Evolutionary conservation across 768 basidiomycete species (phyloP), one percentile per base, ranked within the genome.

Genomic region (Gelatoporia subvermispora): DNA sequence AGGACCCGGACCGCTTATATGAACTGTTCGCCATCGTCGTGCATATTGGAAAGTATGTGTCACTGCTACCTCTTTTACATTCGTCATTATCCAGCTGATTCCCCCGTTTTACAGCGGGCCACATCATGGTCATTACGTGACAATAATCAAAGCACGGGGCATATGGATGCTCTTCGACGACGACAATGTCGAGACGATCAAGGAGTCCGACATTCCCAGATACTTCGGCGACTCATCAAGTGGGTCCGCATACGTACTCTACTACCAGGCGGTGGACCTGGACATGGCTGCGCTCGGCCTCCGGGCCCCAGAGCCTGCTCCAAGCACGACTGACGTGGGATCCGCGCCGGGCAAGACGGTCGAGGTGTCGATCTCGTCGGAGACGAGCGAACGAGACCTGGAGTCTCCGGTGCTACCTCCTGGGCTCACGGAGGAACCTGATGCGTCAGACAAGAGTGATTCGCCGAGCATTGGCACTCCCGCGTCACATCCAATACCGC

Each of bases 51-150:
- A 88, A 82, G 94, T 95, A 68, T 47, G 52, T 56, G 28, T 37
- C 24, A 47, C 46, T 25, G 50, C 23, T 28, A 45, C 40, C 44
- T 45, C 42, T 45, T 37, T 49, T 35, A 31, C 25, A 39, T 28
- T 28, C 21, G 17, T 24, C 23, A 35, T 35, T 17, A 9, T 41
- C 35, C 45, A 45, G 41, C 36, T 39, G 10, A 43, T 18, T 22
- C 15, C 31, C 44, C 24, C 47, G 43, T 61, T 39, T 53, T 48
- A 1, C 61, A 96, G 94, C 60, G 95, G 95, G 4, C 93, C 93
- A n/a, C 88, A 96, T 63, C 96, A 98, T 60, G 96, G 96, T 1
- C 96, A 99, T 72, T 99, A 99, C 66, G 84, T 98, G 56, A 88
- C 94, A 57, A 85, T 98, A 60, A 87, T 97, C 65, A 92, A 90